Evolutionary conservation across 2,329 filamentous ascomycete genomes (phyloP), one percentile per base, ranked within the genome.

Genomic region (Clarireedia paspali): DNA sequence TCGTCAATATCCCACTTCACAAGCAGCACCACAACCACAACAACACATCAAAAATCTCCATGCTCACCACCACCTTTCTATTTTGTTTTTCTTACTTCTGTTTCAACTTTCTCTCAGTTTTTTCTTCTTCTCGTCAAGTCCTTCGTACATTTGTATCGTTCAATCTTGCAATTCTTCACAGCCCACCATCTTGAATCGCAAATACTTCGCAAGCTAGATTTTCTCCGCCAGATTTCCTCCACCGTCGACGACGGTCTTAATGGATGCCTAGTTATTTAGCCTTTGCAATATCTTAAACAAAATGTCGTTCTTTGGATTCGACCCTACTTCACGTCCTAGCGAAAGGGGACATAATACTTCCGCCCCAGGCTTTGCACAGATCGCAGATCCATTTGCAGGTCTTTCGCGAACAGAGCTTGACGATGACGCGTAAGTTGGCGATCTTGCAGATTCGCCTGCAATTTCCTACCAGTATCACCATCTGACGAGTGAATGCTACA

Each of bases 241-340:
- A 36, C 17, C 45, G 20, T 44, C 17, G 17, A 23, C 10, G 20
- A 20, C 20, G 20, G 20, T 26, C 17, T 53, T 53, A 20, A 53
- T 53, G 51, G 44, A 53, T 23, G 15, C 6, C 9, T 39, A 47
- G 23, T 51, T 51, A n/a, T n/a, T 51, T 23, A 42, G 38, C 39
- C 23, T 38, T 30, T 27, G 12, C 51, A 9, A 47, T 44, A 47
- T 47, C n/a, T 44, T 42, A 26, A 46, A 49, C 9, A 34, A 62
- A 64, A 94, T 96, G 91, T 91, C 91, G 36, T 96, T 96, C 78
- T 96, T 96, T 73, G 89, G 89, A 64, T 91, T 95, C 73, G 87
- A 95, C 70, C 78, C 86, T 56, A 80, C 78, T 60, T 80, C 85
- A 30, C 83, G 83, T 50, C 51, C 51, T 15, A 75, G 78, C 68